Conservation (phyloP, 805 yeast genomes). For the Deakozyma indianensis region DNA sequence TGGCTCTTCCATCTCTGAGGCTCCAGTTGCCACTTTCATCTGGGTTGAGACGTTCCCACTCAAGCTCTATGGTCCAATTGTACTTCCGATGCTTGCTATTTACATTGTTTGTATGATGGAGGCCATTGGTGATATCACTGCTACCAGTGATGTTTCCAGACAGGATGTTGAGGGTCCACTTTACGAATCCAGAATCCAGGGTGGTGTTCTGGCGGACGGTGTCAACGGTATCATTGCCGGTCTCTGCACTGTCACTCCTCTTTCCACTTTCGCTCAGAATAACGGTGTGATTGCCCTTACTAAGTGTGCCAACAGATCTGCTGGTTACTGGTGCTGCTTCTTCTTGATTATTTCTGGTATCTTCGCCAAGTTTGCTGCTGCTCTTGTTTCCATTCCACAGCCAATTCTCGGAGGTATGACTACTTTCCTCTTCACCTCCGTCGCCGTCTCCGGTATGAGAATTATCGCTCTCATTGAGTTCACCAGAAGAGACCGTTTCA, state of each 20-base stretch:
- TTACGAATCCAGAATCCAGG: conserved; percentile 80
- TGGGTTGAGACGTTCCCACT: conserved; percentile 82
- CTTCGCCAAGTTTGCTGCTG: conserved; percentile 76
- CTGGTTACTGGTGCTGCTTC: conserved; percentile 70
- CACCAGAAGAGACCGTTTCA: conserved; percentile 61
- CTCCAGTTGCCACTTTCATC: conserved; percentile 72
- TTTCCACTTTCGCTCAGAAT: conserved; percentile 88
- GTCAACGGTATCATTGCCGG: conserved; percentile 65
- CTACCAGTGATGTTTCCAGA: conserved; percentile 83
- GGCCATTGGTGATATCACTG: conserved; percentile 89
- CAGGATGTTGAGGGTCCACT: conserved; percentile 67
- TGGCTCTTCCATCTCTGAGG: conserved; percentile 38
- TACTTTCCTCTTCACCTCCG: conserved; percentile 59
- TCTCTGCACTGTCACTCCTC: conserved; percentile 71
- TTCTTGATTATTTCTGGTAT: conserved; percentile 77
- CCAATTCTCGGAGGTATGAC: conserved; percentile 85
- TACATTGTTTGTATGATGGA: conserved; percentile 79
- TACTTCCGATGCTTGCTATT: conserved; percentile 73
- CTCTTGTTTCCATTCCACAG: conserved; percentile 69
- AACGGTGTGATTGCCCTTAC: conserved; percentile 90
- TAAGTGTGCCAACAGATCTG: conserved; percentile 75
- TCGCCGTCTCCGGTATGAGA: conserved; percentile 59
- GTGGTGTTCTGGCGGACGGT: conserved; percentile 87
- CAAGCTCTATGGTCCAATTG: conserved; percentile 69
- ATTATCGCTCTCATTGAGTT: conserved; percentile 41